A percentile compares a stretch with the other conserved stretches of the same genome.
Evolutionary conservation across 2,329 filamentous ascomycete genomes (phyloP).

Genomic region (Juglanconis oblonga): DNA sequence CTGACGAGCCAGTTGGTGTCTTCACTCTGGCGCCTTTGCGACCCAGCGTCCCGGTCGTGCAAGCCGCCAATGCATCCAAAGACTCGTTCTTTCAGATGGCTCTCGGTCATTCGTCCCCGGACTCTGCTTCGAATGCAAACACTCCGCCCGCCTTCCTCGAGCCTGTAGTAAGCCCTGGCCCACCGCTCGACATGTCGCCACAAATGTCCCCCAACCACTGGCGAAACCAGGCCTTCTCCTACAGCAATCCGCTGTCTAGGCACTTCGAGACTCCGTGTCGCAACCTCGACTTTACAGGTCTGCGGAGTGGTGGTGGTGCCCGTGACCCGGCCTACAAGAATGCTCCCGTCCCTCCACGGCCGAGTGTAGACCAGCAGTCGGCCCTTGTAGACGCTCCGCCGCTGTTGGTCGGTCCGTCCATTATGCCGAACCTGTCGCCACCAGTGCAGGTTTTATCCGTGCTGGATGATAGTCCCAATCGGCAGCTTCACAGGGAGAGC

Average conservation of each 20-base stretch:
- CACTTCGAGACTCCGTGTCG: conserved; percentile 4
- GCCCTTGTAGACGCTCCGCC: conserved; percentile 4
- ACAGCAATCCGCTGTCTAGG: conserved; percentile 1
- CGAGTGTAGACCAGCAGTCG: neutral
- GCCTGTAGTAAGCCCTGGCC: conserved; percentile 11
- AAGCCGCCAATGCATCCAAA: neutral
- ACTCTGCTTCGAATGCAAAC: neutral
- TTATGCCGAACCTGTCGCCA: neutral
- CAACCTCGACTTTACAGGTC: conserved; percentile 9
- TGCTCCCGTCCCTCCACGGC: neutral
- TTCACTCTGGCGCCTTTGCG: conserved; percentile 2
- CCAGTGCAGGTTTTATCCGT: neutral
- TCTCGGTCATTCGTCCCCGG: neutral
- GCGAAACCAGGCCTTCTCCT: conserved; percentile 8
- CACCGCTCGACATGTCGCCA: conserved; percentile 14
- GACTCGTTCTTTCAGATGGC: neutral
- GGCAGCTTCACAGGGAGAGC: conserved; percentile 13
- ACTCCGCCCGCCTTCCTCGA: conserved; percentile 11
- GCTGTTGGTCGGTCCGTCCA: neutral
- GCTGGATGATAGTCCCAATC: conserved; percentile 8
- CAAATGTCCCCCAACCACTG: conserved; percentile 14
- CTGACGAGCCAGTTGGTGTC: neutral
- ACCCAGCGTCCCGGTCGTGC: neutral
- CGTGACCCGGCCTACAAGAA: neutral
- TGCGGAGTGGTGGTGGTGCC: neutral